Evolutionary conservation across 768 basidiomycete genomes (phyloP), one percentile per base, ranked within the genome.

Genomic region (Gelatoporia subvermispora): DNA sequence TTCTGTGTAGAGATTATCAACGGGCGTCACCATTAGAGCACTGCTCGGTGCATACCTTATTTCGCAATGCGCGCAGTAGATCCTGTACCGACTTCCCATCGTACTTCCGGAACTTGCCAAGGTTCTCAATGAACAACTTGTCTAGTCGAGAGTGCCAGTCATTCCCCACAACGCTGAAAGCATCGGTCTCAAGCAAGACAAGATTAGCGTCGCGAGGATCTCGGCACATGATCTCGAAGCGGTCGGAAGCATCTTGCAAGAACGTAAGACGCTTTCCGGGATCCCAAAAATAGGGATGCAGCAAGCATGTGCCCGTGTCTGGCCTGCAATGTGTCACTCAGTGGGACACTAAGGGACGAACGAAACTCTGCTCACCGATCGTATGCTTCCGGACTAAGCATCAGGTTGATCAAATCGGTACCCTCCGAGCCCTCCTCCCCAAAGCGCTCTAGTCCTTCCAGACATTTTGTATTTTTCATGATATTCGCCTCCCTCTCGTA

Each of bases 201-300:
- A 99, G 75, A 48, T 81, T 76, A 0, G 81, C 74, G 48, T 95
- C 91, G 48, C 82, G 84, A 0, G 94, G 93, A 41, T 95, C 93
- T 24, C 92, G 81, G 56, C 85, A 88, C 92, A 98, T 95, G 63
- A 93, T 93, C 67, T 98, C 96, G 65, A 98, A 99, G 4, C 94
- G 81, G 67, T 98, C 95, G 0, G 93, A 96, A 0, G 93, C 91
- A 54, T 98, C 96, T 66, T 95, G 94, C n/a, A 99, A 73, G 76
- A 99, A 99, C 43, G 79, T 82, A 4, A 99, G 71, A 36, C 95
- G 79, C 48, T 87, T 82, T 8, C 77, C 84, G 0, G 93, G 71
- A 47, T 93, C 85, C 96, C 96, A 99, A 73, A 97, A 99, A 75
- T 89, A 95, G 0, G 96, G 96, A 69, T 98, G 95, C 18, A 88